phyloP scores from a whole-genome alignment of 495 filamentous ascomycete genomes.

The Penicillium odoratum region DNA sequence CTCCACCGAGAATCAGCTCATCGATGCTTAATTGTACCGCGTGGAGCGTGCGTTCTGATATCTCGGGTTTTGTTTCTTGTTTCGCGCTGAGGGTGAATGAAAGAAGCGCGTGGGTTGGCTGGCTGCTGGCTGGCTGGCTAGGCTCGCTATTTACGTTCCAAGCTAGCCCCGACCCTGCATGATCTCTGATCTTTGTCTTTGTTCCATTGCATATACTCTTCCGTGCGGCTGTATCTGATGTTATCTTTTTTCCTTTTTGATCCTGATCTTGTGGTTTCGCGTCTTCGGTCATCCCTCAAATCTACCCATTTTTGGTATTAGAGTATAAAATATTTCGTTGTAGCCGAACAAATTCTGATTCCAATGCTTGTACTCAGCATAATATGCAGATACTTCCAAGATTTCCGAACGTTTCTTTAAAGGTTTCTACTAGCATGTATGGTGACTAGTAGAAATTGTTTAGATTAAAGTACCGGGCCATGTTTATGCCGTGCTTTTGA shows the following conservation, averaged over 20 bases:
- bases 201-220: slow-evolving; percentile 27
- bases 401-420: too few species aligned
- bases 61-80: slow-evolving; percentile 9
- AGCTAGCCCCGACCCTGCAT: slow-evolving; percentile 6
- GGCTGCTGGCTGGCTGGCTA: background rate
- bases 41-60: slow-evolving; percentile 5
- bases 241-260: slow-evolving; percentile 2
- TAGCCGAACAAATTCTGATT: background rate
- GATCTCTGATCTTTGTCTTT: slow-evolving; percentile 9
- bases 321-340: background rate
- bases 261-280: slow-evolving; percentile 8
- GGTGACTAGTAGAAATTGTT: too few species aligned
- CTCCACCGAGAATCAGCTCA: slow-evolving; percentile 57
- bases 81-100: slow-evolving; percentile 3
- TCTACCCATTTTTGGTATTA: slow-evolving; percentile 2
- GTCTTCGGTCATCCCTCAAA: slow-evolving; percentile 9
- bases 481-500: too few species aligned
- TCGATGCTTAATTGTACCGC: slow-evolving; percentile 48
- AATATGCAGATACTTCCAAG: too few species aligned
- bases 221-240: slow-evolving; percentile 20
- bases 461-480: too few species aligned
- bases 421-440: too few species aligned
- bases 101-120: slow-evolving; percentile 10
- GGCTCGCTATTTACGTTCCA: background rate
- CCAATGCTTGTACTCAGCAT: too few species aligned